Evolutionary conservation across 805 yeast genomes (phyloP).

Genomic region (Candida jianshihensis): DNA sequence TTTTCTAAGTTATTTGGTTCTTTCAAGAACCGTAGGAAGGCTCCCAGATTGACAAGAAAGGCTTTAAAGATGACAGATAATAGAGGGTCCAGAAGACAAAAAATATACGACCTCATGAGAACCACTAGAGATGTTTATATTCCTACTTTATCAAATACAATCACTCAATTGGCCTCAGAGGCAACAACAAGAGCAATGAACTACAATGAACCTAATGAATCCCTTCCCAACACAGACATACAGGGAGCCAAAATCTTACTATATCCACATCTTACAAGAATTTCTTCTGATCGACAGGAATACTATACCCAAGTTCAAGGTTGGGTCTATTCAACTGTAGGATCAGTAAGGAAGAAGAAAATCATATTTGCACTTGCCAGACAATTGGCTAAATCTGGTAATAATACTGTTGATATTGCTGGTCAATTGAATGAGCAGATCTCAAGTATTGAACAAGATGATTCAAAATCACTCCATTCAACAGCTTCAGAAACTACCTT

Average conservation of each 20-base stretch:
- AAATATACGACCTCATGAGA: slow-evolving; percentile 43
- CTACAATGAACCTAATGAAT: slow-evolving; percentile 7
- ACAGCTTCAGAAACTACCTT: slow-evolving; percentile 4
- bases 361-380: slow-evolving; percentile 61
- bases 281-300: slow-evolving; percentile 23
- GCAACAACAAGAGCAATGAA: slow-evolving; percentile 25
- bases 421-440: slow-evolving; percentile 32
- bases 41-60: not conserved
- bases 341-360: slow-evolving; percentile 62
- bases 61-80: not conserved
- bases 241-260: slow-evolving; percentile 53
- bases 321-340: slow-evolving; percentile 61
- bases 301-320: slow-evolving; percentile 65
- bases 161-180: slow-evolving; percentile 41
- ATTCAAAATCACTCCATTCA: slow-evolving; percentile 16
- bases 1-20: too few species aligned
- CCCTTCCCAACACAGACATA: slow-evolving; percentile 24
- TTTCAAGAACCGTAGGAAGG: too few species aligned
- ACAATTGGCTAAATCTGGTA: slow-evolving; percentile 46
- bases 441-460: slow-evolving; percentile 16
- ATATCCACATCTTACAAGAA: slow-evolving; percentile 49
- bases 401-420: slow-evolving; percentile 20
- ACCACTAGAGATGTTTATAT: slow-evolving; percentile 51
- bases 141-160: slow-evolving; percentile 42
- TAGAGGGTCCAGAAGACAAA: slow-evolving; percentile 31